phyloP scores from a whole-genome alignment of 1,284 basidiomycete species.

The Microbotryum scabiosae region DNA sequence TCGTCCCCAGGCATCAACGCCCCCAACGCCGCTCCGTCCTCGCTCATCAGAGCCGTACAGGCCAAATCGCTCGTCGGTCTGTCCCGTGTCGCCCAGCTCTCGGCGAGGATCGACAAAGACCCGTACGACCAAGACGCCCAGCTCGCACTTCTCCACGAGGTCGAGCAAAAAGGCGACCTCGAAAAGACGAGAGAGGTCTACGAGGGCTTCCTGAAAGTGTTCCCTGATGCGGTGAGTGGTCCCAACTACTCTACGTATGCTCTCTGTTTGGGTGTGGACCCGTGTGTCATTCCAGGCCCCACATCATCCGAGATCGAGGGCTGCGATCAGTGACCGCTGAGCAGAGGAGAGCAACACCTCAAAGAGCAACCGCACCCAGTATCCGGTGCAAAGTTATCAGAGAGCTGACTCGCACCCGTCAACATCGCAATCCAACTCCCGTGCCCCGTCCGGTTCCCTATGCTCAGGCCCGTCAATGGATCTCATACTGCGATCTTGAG shows the following conservation, averaged over 20 bases:
- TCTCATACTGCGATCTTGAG: conserved; percentile 47
- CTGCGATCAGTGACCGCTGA: neutral
- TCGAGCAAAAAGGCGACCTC: conserved; percentile 58
- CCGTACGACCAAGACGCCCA: conserved; percentile 59
- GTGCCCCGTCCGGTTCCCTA: neutral
- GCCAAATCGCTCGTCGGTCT: conserved; percentile 3
- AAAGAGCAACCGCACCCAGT: no score
- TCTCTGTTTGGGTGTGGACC: conserved; percentile 45
- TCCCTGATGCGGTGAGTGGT: conserved; percentile 64
- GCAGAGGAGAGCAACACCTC: no score
- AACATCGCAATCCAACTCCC: neutral
- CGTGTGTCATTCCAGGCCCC: conserved; percentile 41
- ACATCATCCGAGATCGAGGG: neutral
- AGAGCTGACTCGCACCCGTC: no score
- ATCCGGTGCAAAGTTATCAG: no score
- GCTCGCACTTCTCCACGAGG: conserved; percentile 57
- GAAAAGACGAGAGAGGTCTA: conserved; percentile 61
- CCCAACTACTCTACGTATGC: neutral
- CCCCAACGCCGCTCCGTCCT: no score
- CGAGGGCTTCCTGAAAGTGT: conserved; percentile 62
- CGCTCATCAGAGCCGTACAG: no score
- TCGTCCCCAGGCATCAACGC: no score
- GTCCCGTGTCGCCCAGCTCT: conserved; percentile 34
- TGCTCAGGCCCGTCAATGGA: conserved; percentile 41
- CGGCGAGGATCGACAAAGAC: conserved; percentile 43